These are phyloP conservation scores for Pseudogymnoascus sp. DNA, from an alignment of 2,329 filamentous ascomycete genomes.

Conservation along the genomic window DNA sequence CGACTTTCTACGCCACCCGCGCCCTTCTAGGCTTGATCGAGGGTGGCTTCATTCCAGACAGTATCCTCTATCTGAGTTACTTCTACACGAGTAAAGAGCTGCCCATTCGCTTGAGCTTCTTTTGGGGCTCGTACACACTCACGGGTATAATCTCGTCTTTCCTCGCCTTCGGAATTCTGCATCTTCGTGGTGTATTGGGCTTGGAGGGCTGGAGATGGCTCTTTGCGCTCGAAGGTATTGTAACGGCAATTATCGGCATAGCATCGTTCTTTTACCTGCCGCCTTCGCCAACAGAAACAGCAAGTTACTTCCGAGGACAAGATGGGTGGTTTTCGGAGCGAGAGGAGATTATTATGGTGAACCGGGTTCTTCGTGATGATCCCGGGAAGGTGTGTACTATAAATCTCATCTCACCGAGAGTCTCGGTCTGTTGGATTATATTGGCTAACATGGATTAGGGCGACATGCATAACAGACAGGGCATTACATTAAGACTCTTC, in stretches of 20 bases:
- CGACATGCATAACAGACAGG: slow-evolving; percentile 52
- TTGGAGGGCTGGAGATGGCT: slow-evolving; percentile 51
- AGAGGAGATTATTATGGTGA: slow-evolving; percentile 60
- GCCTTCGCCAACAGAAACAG: slow-evolving; percentile 52
- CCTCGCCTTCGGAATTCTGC: slow-evolving; percentile 46
- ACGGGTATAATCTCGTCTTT: slow-evolving; percentile 46
- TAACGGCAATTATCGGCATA: slow-evolving; percentile 42
- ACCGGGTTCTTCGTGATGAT: slow-evolving; percentile 46
- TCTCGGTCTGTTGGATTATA: slow-evolving; percentile 40
- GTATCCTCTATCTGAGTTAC: slow-evolving; percentile 57
- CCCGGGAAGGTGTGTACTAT: slow-evolving; percentile 34
- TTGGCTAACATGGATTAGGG: slow-evolving; percentile 42
- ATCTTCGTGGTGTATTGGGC: slow-evolving; percentile 42
- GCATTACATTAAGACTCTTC: slow-evolving; percentile 41
- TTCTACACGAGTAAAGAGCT: slow-evolving; percentile 62
- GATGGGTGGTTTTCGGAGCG: slow-evolving; percentile 53
- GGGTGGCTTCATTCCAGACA: slow-evolving; percentile 51
- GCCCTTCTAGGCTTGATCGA: slow-evolving; percentile 25
- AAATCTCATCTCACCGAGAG: slow-evolving; percentile 28
- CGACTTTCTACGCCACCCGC: slow-evolving; percentile 35
- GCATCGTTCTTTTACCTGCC: slow-evolving; percentile 48
- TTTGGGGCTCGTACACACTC: slow-evolving; percentile 51
- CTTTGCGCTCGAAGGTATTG: slow-evolving; percentile 36
- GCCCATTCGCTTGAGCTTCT: slow-evolving; percentile 55
- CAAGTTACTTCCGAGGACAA: slow-evolving; percentile 46